Percentiles rank a stretch among this genome's conserved stretches.
Evolutionary conservation across 345 rosid genomes (phyloP).

Genomic region (Atalantia buxifolia): DNA sequence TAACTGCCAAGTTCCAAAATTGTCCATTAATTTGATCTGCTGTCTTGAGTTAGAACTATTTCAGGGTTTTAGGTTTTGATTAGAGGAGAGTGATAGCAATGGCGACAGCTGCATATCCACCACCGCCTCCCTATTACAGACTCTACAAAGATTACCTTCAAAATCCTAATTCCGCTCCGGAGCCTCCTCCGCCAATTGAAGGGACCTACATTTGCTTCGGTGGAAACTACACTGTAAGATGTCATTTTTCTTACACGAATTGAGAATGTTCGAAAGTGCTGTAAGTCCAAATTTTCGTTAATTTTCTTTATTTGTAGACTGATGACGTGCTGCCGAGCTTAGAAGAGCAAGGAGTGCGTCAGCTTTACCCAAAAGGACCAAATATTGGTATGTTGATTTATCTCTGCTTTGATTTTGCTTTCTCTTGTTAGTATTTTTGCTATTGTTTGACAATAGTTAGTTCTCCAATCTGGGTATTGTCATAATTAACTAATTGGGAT

Average conservation of each 20-base stretch:
- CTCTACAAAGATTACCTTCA: slow-evolving; percentile 77
- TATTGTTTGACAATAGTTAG: not conserved
- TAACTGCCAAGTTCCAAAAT: not conserved
- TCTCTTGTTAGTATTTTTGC: not conserved
- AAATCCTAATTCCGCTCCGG: slow-evolving; percentile 68
- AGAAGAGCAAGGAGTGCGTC: slow-evolving; percentile 89
- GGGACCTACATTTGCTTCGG: slow-evolving; percentile 82
- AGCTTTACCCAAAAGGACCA: slow-evolving; percentile 67
- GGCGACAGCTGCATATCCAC: slow-evolving; percentile 93
- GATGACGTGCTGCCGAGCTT: slow-evolving; percentile 85
- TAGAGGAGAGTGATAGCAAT: slow-evolving; percentile 21
- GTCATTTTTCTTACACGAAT: not conserved
- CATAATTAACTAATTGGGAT: not conserved
- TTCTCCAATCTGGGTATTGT: not conserved
- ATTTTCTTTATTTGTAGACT: slow-evolving; percentile 37
- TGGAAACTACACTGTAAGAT: slow-evolving; percentile 63
- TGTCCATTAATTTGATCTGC: too few species aligned
- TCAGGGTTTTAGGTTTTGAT: not conserved
- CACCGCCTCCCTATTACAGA: slow-evolving; percentile 86
- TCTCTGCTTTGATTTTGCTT: not conserved
- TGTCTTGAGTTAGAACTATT: not conserved
- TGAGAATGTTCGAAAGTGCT: not conserved
- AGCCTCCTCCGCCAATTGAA: slow-evolving; percentile 73
- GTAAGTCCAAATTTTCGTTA: not conserved
- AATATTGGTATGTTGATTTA: slow-evolving; percentile 55